Conservation (phyloP, 768 basidiomycete species). For the Panaeolus cyanescens region DNA sequence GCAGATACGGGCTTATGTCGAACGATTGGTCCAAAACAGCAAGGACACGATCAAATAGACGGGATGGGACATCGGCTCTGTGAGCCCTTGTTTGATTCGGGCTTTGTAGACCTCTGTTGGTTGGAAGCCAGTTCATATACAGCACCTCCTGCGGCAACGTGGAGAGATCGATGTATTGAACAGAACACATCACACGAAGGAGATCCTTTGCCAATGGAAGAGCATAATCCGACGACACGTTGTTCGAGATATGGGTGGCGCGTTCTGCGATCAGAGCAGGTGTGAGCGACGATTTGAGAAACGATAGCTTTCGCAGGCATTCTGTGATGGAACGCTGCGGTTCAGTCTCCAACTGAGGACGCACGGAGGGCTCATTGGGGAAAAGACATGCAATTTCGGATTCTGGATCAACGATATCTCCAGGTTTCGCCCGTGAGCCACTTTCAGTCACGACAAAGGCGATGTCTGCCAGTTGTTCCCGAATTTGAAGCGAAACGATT, state of each 20-base stretch:
- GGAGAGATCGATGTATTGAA: conserved; percentile 16
- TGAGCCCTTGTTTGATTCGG: conserved; percentile 30
- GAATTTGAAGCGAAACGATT: conserved; percentile 24
- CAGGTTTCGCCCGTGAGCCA: conserved; percentile 21
- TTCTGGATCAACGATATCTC: conserved; percentile 30
- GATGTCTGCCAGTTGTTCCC: conserved; percentile 21
- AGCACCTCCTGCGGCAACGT: conserved; percentile 6
- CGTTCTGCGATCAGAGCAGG: conserved; percentile 34
- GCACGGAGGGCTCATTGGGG: conserved; percentile 9
- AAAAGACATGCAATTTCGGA: conserved; percentile 32
- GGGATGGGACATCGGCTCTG: conserved; percentile 13
- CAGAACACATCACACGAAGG: not conserved
- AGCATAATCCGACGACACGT: conserved; percentile 2
- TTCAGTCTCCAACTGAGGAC: conserved; percentile 10
- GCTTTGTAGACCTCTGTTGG: conserved; percentile 30
- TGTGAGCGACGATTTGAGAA: conserved; percentile 32
- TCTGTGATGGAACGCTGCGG: conserved; percentile 14
- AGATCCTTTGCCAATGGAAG: not conserved
- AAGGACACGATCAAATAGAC: conserved; percentile 43
- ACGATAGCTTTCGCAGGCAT: conserved; percentile 19
- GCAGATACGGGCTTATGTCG: conserved; percentile 28
- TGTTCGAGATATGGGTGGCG: conserved; percentile 31
- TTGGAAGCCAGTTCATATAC: conserved; percentile 38
- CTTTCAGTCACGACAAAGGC: conserved; percentile 28
- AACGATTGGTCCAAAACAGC: conserved; percentile 26